Conservation (phyloP, 371 early-diverging fungal genomes). For the Syncephalastrum racemosum region DNA sequence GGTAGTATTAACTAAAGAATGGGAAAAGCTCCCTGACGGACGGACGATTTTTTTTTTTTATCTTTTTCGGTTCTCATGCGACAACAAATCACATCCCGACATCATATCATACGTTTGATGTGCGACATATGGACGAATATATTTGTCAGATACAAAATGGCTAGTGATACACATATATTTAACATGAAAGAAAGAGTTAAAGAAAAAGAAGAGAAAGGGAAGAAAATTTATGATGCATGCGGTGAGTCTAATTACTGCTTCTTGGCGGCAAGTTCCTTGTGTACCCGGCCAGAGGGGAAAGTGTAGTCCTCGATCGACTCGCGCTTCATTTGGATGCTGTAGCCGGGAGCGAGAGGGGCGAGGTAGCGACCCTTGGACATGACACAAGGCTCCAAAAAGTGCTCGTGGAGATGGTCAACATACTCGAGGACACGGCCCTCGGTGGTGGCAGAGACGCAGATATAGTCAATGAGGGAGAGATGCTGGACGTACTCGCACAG, state of each 20-base stretch:
- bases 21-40: too few relatives aligned
- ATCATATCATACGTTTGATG: too few relatives aligned
- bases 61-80: too few relatives aligned
- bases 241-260: background rate
- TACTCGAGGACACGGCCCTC: slow-evolving; percentile 48
- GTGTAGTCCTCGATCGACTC: slow-evolving; percentile 49
- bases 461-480: slow-evolving; percentile 52
- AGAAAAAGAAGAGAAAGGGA: too few relatives aligned
- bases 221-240: background rate
- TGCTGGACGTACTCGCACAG: slow-evolving; percentile 54
- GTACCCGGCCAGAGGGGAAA: slow-evolving; percentile 45
- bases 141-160: too few relatives aligned
- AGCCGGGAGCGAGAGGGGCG: slow-evolving; percentile 43
- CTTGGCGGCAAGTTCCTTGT: slow-evolving; percentile 16
- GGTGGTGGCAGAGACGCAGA: slow-evolving; percentile 45
- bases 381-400: slow-evolving; percentile 47
- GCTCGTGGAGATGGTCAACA: slow-evolving; percentile 53
- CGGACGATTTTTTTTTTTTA: too few relatives aligned
- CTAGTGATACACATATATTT: too few relatives aligned
- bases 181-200: too few relatives aligned
- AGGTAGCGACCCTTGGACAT: slow-evolving; percentile 42
- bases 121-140: too few relatives aligned
- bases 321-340: slow-evolving; percentile 51
- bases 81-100: too few relatives aligned
- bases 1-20: too few relatives aligned